Evolutionary conservation across 2,329 filamentous ascomycete species (phyloP).

Genomic region (Escovopsis sp.): DNA sequence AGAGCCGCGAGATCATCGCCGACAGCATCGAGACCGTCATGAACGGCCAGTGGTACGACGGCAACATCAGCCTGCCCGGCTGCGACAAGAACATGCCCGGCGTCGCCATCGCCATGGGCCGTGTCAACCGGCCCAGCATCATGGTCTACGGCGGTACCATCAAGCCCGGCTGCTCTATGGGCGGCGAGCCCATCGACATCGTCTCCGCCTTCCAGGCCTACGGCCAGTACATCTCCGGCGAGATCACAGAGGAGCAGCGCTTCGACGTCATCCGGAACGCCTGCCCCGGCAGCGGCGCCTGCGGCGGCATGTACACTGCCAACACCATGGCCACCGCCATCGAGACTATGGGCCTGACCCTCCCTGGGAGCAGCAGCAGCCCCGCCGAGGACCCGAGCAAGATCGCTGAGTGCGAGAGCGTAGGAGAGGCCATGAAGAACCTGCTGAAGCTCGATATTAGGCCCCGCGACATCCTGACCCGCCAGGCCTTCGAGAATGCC

Average conservation of each 20-base stretch:
- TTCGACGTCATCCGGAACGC: slow-evolving; percentile 92
- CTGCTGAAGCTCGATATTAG: slow-evolving; percentile 63
- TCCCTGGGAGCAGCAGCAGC: slow-evolving; percentile 70
- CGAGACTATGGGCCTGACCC: slow-evolving; percentile 76
- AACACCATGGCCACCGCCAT: slow-evolving; percentile 90
- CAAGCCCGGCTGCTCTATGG: slow-evolving; percentile 69
- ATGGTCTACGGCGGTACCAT: slow-evolving; percentile 98
- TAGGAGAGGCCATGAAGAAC: slow-evolving; percentile 60
- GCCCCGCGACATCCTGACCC: slow-evolving; percentile 64
- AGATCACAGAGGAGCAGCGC: slow-evolving; percentile 80
- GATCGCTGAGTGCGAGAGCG: slow-evolving; percentile 53
- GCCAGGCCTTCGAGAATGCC: slow-evolving; percentile 69
- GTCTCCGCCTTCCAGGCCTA: slow-evolving; percentile 97
- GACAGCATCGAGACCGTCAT: slow-evolving; percentile 99
- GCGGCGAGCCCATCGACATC: slow-evolving; percentile 72
- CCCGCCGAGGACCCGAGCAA: slow-evolving; percentile 63
- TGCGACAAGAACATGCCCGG: slow-evolving; percentile 99
- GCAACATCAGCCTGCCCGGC: slow-evolving; percentile 88
- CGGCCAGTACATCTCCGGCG: slow-evolving; percentile 81
- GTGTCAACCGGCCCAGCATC: slow-evolving; percentile 82
- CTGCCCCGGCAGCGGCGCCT: slow-evolving; percentile 52
- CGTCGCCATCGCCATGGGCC: slow-evolving; percentile 83
- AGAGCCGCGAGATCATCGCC: slow-evolving; percentile 91
- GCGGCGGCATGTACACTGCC: slow-evolving; percentile 82
- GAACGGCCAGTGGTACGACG: slow-evolving; percentile 98